phyloP scores from a whole-genome alignment of 2,329 filamentous ascomycete genomes.

The Fusarium cicatricum region DNA sequence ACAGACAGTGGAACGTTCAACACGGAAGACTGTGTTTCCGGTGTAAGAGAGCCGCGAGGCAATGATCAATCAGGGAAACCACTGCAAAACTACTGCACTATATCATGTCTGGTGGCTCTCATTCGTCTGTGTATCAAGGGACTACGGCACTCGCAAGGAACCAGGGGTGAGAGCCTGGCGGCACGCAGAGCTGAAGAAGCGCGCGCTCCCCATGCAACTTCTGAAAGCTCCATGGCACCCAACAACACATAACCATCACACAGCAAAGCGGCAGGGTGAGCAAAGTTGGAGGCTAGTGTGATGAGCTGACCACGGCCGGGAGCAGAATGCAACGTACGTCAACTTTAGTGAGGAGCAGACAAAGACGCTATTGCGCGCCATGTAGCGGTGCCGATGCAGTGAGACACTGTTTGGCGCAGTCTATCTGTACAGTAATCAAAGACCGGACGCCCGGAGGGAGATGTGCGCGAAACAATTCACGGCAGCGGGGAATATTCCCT shows the following conservation, averaged over 20 bases:
- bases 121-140: constrained; percentile 14
- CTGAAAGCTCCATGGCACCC: not conserved
- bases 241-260: not conserved
- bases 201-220: not conserved
- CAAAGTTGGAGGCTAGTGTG: not conserved
- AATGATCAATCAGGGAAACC: constrained; percentile 27
- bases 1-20: constrained; percentile 19
- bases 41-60: not conserved
- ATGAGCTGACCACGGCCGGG: constrained; percentile 1
- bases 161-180: constrained; percentile 27
- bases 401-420: constrained; percentile 19
- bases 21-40: not conserved
- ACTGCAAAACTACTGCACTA: constrained; percentile 5
- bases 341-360: not conserved
- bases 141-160: constrained; percentile 21
- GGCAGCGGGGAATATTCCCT: constrained; percentile 16
- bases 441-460: constrained; percentile 8
- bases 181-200: constrained; percentile 28
- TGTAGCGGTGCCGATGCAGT: constrained; percentile 27
- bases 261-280: not conserved
- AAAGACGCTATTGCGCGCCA: constrained; percentile 19
- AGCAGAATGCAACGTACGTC: constrained; percentile 25
- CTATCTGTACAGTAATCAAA: constrained; percentile 18
- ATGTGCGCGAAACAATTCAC: constrained; percentile 20
- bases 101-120: constrained; percentile 16